Conservation (phyloP, 2,329 filamentous ascomycete genomes). For the Fonsecaea nubica region DNA sequence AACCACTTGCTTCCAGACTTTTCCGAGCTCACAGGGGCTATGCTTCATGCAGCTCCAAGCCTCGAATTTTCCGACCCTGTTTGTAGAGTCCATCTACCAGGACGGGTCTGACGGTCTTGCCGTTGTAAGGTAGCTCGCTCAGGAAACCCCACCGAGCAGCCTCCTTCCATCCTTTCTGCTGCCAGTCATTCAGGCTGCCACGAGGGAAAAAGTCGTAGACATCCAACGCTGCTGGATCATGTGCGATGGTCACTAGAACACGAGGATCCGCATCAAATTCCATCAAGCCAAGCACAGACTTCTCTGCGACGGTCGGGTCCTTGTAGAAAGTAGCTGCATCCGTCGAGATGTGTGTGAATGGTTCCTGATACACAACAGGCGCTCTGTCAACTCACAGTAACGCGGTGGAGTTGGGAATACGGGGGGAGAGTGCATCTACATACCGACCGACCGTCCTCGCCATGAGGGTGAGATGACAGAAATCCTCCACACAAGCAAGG, state of each 20-base stretch:
- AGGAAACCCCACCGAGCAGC: conserved; percentile 14
- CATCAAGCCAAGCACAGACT: conserved; percentile 37
- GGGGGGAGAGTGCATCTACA: not conserved
- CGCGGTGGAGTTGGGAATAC: not conserved
- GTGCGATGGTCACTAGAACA: conserved; percentile 41
- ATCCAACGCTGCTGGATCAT: conserved; percentile 39
- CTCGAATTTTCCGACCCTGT: no score
- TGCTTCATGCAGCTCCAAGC: no score
- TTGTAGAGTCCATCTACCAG: no score
- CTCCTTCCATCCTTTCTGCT: conserved; percentile 19
- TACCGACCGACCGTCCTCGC: conserved; percentile 25
- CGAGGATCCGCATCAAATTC: conserved; percentile 40
- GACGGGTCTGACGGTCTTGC: no score
- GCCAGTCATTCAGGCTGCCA: conserved; percentile 36
- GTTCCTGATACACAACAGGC: conserved; percentile 21
- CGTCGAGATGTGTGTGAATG: conserved; percentile 36
- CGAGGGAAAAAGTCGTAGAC: conserved; percentile 40
- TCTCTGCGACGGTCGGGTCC: conserved; percentile 34
- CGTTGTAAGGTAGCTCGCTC: conserved; percentile 17
- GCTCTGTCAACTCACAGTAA: not conserved
- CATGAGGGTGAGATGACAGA: conserved; percentile 30
- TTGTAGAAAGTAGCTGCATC: not conserved
- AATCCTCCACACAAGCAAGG: conserved; percentile 38
- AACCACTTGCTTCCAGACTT: no score
- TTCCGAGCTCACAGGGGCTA: no score